Evolutionary conservation across 2,329 filamentous ascomycete species (phyloP), one percentile per base, ranked within the genome.

Genomic region (Ophiocordyceps sinensis): DNA sequence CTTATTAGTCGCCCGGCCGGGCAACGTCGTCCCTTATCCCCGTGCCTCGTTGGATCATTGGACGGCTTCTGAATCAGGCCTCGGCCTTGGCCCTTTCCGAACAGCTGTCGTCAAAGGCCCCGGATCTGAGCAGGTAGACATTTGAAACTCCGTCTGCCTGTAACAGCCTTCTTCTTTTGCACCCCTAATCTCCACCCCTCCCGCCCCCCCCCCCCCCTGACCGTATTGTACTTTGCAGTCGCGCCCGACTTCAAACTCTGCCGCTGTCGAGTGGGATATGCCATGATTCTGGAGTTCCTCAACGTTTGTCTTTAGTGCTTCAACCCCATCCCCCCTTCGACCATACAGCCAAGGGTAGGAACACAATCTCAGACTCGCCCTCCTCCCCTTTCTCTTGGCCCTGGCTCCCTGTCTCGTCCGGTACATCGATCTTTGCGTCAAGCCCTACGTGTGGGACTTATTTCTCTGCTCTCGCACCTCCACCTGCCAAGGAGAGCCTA

Each of bases 1-100:
- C 36, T 41, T 39, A 44, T 41, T 39, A 44, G 44, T 41, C 40
- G 41, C 28, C 41, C 37, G 29, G 37, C 28, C 32, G 15, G 34
- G 30, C 34, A 34, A 40, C 36, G 28, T 43, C 30, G 36, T 38
- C 28, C 21, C 37, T 37, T 31, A 19, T 31, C n/a, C 15, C 28
- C 30, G 32, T 23, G 17, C 11, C 21, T 28, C 17, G 31, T 26
- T 28, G 32, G 23, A 29, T 36, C 26, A 36, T 15, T 23, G 15
- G 12, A 23, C 39, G 29, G 10, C 28, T 36, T 41, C 32, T 41
- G 40, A 41, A 38, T 41, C 40, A 38, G 40, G 40, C n/a, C 36
- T 37, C 11, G 13, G 32, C 32, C 32, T 35, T 35, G 32, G 6
- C 15, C 17, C 9, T 14, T 35, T 17, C 32, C 32, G 17, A 35